Percentiles rank a stretch among this genome's conserved stretches.
Evolutionary conservation across 1,284 basidiomycete genomes (phyloP).

Genomic region (Marasmius sp.): DNA sequence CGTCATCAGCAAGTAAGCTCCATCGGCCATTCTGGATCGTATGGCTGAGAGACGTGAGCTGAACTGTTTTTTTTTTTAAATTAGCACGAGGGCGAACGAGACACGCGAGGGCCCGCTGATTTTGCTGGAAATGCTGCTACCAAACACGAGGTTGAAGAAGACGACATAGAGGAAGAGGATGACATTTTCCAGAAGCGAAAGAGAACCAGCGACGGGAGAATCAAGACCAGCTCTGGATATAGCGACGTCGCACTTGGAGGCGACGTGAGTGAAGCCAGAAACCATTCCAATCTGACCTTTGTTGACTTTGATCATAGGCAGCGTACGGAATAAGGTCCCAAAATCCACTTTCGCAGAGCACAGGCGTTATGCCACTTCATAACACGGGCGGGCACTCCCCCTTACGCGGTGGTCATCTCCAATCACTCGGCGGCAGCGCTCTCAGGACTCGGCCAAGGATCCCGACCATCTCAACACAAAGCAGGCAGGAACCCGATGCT

Average conservation of each 20-base stretch:
- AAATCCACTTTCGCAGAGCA: not conserved
- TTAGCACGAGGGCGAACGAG: conserved; percentile 56
- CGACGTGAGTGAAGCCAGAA: conserved; percentile 1
- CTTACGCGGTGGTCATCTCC: not conserved
- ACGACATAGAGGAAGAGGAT: conserved; percentile 40
- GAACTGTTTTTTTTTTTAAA: not conserved
- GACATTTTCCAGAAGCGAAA: conserved; percentile 16
- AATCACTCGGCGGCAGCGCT: not conserved
- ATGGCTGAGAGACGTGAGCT: not conserved
- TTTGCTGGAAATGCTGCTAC: conserved; percentile 36
- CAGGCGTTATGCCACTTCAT: not conserved
- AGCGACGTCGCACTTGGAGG: not conserved
- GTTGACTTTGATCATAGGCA: not conserved
- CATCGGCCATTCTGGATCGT: conserved; percentile 1
- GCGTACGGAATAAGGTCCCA: not conserved
- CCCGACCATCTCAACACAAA: not conserved
- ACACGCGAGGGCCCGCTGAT: conserved; percentile 47
- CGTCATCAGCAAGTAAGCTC: conserved; percentile 42
- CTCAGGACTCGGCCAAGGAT: not conserved
- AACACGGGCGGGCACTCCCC: not conserved
- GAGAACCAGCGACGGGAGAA: conserved; percentile 5
- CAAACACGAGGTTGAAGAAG: conserved; percentile 39
- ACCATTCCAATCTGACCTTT: not conserved
- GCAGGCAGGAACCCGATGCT: not conserved
- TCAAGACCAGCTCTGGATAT: conserved; percentile 1